Evolutionary conservation across 2,329 filamentous ascomycete species (phyloP), one percentile per base, ranked within the genome.

Genomic region (Albifimbria verrucaria): DNA sequence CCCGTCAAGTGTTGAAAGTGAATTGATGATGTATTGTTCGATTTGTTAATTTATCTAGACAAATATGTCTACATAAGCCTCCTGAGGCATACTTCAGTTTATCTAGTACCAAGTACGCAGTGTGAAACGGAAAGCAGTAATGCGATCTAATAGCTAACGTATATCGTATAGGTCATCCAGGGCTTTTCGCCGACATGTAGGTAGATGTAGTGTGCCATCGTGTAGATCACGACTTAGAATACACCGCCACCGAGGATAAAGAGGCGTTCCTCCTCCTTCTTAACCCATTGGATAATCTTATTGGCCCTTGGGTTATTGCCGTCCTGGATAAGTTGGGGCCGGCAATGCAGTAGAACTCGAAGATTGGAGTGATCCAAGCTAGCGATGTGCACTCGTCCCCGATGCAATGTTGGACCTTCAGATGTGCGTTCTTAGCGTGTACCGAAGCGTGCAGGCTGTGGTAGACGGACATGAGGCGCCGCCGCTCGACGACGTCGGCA

Each of bases 211-310:
- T n/a, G n/a, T n/a, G n/a, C n/a, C n/a, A n/a, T n/a, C n/a, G n/a
- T n/a, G n/a, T n/a, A n/a, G n/a, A n/a, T n/a, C n/a, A n/a, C 26
- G 26, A 32, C 15, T 15, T 32, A 32, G 26, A 32, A 88, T 61
- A 97, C 93, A 43, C 92, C 94, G n/a, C 94, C 95, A 1, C 94
- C 94, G 66, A 99, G 94, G 55, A 99, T 96, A 66, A 99, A 99
- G 6, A 97, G 76, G 53, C 94, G 80, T 71, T 97, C 92, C 71
- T 97, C 93, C 72, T 99, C 94, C 59, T 86, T 81, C 66, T 90
- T 87, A 2, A 93, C 88, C 92, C 93, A 99, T 65, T 94, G 89
- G 6, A 95, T 86, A 48, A 99, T 85, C 72, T 88, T 87, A 67
- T 94, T 96, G 28, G 92, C 93, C 11, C 90, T 68, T 93, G 88